Evolutionary conservation across 176 grass and related monocot genomes (phyloP), one percentile per base, ranked within the genome.

Genomic region (Raddia guianensis): DNA sequence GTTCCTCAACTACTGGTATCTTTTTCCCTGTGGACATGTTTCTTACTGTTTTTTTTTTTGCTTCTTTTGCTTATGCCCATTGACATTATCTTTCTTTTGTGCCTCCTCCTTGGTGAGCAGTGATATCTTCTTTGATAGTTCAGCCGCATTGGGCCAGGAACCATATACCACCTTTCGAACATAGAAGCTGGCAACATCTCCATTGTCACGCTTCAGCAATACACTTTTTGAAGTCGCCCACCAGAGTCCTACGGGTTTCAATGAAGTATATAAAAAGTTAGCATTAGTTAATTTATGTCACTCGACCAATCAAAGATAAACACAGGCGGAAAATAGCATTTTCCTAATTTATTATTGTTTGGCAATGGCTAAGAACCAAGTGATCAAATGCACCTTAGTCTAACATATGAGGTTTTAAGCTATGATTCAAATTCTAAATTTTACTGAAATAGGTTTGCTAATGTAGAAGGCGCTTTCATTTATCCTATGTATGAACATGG

Each of bases 211-310:
- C 64, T 85, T 90, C 71, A 92, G 75, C 19, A 83, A 46, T 20
- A 92, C 90, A 49, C 62, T 16, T 47, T 92, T 68, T 92, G 87
- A 37, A 72, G 76, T 57, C 90, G 66, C 49, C 90, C 90, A 68
- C 87, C 65, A 2, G 81, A 72, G 80, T 92, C 90, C 90, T 92
- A 65, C 33, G 52, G 53, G 82, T 81, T 89, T 63, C 64, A 81
- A 27, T 3, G 8, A 58, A 64, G 54, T 60, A 27, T 27, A 27
- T 20, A 53, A 40, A 40, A 40, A 40, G 6, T 45, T 32, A 1
- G 0, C 13, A 14, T 6, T 7, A n/a, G 7, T 68, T 37, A 35
- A 34, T 67, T 55, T 66, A 53, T 18, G 33, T 20, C 18, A 85
- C 48, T 13, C 19, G 12, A 56, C 37, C 12, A 51, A 63, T 69